Evolutionary conservation across 2,329 filamentous ascomycete genomes (phyloP).

Genomic region (Paramyrothecium sp.): DNA sequence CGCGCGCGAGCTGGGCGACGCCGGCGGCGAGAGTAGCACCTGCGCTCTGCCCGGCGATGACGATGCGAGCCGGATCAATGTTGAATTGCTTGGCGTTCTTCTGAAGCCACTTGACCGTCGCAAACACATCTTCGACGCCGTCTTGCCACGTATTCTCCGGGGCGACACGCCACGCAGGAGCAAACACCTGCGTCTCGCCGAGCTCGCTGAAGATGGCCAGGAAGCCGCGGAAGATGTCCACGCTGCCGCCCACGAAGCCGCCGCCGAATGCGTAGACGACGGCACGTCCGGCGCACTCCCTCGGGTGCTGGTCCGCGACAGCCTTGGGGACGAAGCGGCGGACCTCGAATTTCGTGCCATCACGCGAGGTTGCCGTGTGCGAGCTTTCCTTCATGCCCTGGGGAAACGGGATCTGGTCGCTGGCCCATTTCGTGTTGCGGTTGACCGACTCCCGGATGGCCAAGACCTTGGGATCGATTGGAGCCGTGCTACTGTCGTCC

Average conservation of each 20-base stretch:
- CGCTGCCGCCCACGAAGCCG: constrained; percentile 1
- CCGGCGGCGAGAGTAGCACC: background rate
- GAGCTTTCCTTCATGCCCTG: background rate
- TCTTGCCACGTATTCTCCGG: background rate
- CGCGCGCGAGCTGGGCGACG: background rate
- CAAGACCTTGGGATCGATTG: background rate
- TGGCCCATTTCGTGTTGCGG: background rate
- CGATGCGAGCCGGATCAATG: background rate
- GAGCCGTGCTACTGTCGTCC: background rate
- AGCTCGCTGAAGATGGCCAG: background rate
- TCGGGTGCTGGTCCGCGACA: background rate
- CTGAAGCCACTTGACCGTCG: background rate
- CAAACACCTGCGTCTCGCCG: background rate
- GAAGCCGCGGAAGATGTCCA: constrained; percentile 2
- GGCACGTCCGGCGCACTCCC: background rate
- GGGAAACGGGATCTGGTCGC: background rate
- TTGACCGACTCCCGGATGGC: constrained; percentile 1
- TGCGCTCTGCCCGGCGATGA: background rate
- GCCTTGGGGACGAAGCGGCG: background rate
- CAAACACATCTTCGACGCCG: background rate
- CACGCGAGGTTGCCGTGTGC: background rate
- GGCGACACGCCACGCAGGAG: background rate
- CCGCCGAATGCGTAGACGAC: background rate
- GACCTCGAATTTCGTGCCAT: background rate
- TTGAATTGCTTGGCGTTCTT: background rate